Evolutionary conservation across 2,329 filamentous ascomycete genomes (phyloP).

Genomic region (Fusarium setosum): DNA sequence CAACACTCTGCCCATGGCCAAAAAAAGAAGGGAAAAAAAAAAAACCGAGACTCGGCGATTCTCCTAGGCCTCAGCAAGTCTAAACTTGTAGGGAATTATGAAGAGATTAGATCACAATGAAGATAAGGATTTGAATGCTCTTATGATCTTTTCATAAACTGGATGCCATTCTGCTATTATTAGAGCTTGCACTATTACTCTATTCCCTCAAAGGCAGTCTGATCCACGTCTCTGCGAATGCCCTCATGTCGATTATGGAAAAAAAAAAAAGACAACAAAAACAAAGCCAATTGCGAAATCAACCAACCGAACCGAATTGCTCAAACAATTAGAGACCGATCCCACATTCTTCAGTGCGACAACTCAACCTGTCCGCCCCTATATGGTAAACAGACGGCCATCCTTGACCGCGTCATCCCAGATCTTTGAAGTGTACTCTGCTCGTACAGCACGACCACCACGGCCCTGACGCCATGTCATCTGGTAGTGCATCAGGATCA

Average conservation of each 20-base stretch:
- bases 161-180: neutral
- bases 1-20: too few relatives aligned
- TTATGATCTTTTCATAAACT: too few relatives aligned
- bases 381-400: slow-evolving; percentile 37
- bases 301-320: slow-evolving; percentile 6
- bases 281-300: slow-evolving; percentile 19
- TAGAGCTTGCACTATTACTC: neutral
- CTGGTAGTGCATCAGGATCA: slow-evolving; percentile 56
- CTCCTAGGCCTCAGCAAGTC: too few relatives aligned
- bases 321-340: slow-evolving; percentile 1
- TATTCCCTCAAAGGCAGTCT: neutral
- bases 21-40: too few relatives aligned
- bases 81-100: too few relatives aligned
- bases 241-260: neutral
- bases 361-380: too few relatives aligned
- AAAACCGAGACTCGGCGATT: too few relatives aligned
- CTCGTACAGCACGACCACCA: slow-evolving; percentile 19
- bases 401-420: slow-evolving; percentile 46
- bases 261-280: slow-evolving; percentile 6
- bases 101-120: too few relatives aligned
- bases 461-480: slow-evolving; percentile 46
- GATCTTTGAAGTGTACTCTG: slow-evolving; percentile 42
- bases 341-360: too few relatives aligned
- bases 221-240: neutral
- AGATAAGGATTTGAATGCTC: too few relatives aligned